A percentile compares a stretch with the other conserved stretches of the same genome.
Conservation (phyloP, 148 eudicot genomes). For the Silene latifolia region DNA sequence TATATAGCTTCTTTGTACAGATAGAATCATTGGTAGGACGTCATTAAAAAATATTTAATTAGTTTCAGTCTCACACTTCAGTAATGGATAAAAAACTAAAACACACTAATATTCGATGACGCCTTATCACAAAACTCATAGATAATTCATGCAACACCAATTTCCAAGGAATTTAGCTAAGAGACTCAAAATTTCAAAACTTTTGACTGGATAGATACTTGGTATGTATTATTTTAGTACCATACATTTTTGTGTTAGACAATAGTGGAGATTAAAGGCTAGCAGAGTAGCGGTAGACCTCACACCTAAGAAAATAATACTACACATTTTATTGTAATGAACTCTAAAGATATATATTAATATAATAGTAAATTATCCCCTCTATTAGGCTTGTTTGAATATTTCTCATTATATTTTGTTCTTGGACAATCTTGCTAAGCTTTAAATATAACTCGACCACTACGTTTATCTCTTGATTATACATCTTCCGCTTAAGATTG, state of each 20-base stretch:
- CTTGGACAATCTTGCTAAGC: no score
- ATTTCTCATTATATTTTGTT: no score
- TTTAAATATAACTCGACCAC: no score
- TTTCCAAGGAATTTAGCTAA: neutral
- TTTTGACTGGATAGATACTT: neutral
- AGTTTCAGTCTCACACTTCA: neutral
- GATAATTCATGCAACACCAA: neutral
- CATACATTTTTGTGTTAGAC: neutral
- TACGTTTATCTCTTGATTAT: no score
- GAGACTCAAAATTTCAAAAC: neutral
- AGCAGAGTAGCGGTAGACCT: neutral
- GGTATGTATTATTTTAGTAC: neutral
- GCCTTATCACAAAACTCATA: neutral
- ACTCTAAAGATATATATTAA: no score
- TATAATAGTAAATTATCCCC: no score
- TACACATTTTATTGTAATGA: neutral
- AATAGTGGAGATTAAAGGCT: neutral
- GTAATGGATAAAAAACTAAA: neutral
- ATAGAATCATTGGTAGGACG: neutral
- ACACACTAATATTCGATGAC: neutral
- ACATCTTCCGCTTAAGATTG: no score
- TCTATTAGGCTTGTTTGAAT: no score
- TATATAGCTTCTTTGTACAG: conserved; percentile 1
- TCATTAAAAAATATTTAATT: no score
- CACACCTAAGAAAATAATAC: no score